phyloP scores from a whole-genome alignment of 1,284 basidiomycete genomes.

The Marasmius fiardii region DNA sequence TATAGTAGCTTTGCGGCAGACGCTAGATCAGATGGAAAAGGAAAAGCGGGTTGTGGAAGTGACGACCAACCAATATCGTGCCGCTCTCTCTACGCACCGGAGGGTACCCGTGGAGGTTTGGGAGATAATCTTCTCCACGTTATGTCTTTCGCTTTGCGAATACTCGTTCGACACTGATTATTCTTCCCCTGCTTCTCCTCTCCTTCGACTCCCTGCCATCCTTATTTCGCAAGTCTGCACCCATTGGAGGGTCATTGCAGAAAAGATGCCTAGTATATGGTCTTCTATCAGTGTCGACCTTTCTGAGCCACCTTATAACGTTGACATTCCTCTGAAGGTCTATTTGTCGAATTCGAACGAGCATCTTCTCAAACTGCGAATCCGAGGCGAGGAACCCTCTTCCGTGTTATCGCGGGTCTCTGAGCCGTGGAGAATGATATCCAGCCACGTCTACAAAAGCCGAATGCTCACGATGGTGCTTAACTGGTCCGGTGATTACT shows the following conservation, averaged over 20 bases:
- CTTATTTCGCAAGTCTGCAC: background rate
- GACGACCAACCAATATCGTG: background rate
- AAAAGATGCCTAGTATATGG: background rate
- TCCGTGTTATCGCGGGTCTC: background rate
- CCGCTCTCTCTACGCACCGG: background rate
- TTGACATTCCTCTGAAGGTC: background rate
- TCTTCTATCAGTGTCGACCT: background rate
- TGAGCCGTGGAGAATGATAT: background rate
- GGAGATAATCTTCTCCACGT: background rate
- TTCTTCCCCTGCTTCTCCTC: too few species aligned
- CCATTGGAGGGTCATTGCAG: background rate
- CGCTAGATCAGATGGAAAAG: background rate
- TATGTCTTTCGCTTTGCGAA: background rate
- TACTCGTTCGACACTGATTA: background rate
- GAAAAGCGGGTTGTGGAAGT: background rate
- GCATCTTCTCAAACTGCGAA: background rate
- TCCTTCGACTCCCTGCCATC: background rate
- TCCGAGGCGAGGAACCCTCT: background rate
- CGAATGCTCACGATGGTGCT: background rate
- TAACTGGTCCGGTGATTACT: background rate
- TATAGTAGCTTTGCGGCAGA: background rate
- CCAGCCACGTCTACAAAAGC: background rate
- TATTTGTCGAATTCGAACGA: background rate
- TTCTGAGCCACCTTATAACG: background rate
- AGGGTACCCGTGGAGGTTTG: background rate